Conservation (phyloP, 2,329 filamentous ascomycete genomes). For the Exophiala xenobiotica region DNA sequence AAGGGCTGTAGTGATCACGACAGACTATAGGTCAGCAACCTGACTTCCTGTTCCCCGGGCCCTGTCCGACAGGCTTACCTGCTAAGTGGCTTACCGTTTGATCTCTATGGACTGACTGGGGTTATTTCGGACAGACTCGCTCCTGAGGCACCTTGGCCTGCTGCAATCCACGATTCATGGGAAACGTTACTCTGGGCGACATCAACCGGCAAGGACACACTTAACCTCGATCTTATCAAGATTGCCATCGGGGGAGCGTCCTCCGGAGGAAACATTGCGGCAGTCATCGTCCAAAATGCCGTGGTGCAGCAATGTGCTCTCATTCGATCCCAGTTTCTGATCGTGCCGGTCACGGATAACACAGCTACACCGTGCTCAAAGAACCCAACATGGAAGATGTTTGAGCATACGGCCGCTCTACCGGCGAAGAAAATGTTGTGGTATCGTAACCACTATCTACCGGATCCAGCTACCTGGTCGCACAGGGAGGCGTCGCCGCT, state of each 20-base stretch:
- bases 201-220: constrained; percentile 29
- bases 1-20: constrained; percentile 37
- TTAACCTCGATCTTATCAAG: constrained; percentile 43
- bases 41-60: neutral
- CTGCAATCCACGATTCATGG: constrained; percentile 59
- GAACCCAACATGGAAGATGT: constrained; percentile 51
- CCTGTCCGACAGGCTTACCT: constrained; percentile 1
- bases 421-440: constrained; percentile 60
- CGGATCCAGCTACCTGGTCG: constrained; percentile 45
- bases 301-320: constrained; percentile 33
- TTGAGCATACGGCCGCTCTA: constrained; percentile 53
- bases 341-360: constrained; percentile 60
- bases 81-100: neutral
- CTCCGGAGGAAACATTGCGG: constrained; percentile 54
- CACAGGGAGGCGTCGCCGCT: constrained; percentile 57
- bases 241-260: constrained; percentile 53
- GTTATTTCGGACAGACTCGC: constrained; percentile 47
- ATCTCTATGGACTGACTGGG: constrained; percentile 6
- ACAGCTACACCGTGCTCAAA: constrained; percentile 49
- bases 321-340: constrained; percentile 50
- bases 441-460: constrained; percentile 60
- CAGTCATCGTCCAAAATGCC: constrained; percentile 54
- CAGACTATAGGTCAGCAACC: constrained; percentile 26
- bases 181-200: constrained; percentile 53
- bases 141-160: constrained; percentile 57